Percentiles rank a stretch among this genome's conserved stretches.
Evolutionary conservation across 2,329 filamentous ascomycete genomes (phyloP).

Genomic region (Penicillium sp.): DNA sequence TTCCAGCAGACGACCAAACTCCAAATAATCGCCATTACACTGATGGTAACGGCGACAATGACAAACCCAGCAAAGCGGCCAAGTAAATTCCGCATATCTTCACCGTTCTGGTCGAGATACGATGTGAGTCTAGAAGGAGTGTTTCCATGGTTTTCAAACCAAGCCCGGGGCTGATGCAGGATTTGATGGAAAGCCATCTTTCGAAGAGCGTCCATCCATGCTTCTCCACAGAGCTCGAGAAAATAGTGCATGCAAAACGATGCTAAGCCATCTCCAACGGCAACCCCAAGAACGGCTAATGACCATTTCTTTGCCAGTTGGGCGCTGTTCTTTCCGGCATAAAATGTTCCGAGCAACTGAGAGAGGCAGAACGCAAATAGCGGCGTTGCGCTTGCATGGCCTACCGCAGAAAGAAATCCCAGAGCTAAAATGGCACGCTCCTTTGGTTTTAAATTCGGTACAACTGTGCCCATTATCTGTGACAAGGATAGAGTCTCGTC

Average conservation of each 20-base stretch:
- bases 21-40: slow-evolving; percentile 66
- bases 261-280: slow-evolving; percentile 59
- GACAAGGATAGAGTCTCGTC: slow-evolving; percentile 34
- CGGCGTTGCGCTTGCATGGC: slow-evolving; percentile 63
- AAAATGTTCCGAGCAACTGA: slow-evolving; percentile 65
- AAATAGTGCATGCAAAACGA: slow-evolving; percentile 64
- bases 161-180: slow-evolving; percentile 67
- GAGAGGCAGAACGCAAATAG: slow-evolving; percentile 72
- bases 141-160: slow-evolving; percentile 69
- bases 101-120: slow-evolving; percentile 71
- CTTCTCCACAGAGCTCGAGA: slow-evolving; percentile 64
- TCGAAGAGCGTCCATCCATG: slow-evolving; percentile 70
- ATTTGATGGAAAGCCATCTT: slow-evolving; percentile 62
- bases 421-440: slow-evolving; percentile 53
- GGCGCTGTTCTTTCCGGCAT: slow-evolving; percentile 47
- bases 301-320: slow-evolving; percentile 60
- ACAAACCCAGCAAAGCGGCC: slow-evolving; percentile 69
- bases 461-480: slow-evolving; percentile 62
- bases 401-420: slow-evolving; percentile 56
- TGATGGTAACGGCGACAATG: slow-evolving; percentile 62
- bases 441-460: slow-evolving; percentile 54
- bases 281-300: slow-evolving; percentile 61
- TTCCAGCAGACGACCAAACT: slow-evolving; percentile 70
- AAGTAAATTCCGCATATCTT: slow-evolving; percentile 80
- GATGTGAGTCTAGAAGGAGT: slow-evolving; percentile 59